Evolutionary conservation across 2,329 filamentous ascomycete genomes (phyloP).

Genomic region (Colletotrichum somersetense): DNA sequence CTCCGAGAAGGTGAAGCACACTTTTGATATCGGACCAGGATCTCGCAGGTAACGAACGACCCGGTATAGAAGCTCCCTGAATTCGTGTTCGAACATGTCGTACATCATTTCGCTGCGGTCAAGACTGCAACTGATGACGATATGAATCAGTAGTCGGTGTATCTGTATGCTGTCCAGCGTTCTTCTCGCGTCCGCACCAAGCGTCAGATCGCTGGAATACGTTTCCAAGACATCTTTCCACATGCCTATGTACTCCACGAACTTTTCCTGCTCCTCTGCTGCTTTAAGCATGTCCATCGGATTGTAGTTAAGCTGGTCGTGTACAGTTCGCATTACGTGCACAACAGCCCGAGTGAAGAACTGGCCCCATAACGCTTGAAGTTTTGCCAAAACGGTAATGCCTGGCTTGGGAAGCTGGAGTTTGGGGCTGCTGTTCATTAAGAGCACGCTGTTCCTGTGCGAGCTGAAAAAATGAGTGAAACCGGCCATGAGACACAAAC

Average conservation of each 20-base stretch:
- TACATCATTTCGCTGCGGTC: conserved; percentile 41
- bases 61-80: conserved; percentile 33
- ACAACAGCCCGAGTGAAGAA: conserved; percentile 41
- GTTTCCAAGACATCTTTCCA: conserved; percentile 23
- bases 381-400: background rate
- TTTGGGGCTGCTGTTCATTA: conserved; percentile 23
- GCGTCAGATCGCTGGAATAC: background rate
- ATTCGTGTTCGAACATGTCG: conserved; percentile 41
- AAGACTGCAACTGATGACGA: conserved; percentile 37
- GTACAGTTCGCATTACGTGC: conserved; percentile 35
- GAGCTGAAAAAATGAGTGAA: conserved; percentile 40
- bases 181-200: conserved; percentile 7
- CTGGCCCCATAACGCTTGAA: conserved; percentile 38
- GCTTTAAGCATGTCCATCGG: background rate
- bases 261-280: background rate
- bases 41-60: conserved; percentile 37
- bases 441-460: conserved; percentile 15
- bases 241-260: conserved; percentile 24
- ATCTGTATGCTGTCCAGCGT: conserved; percentile 38
- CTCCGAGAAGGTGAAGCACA: conserved; percentile 35
- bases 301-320: conserved; percentile 23
- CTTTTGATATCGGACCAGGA: conserved; percentile 6
- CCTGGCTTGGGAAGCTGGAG: conserved; percentile 23
- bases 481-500: conserved; percentile 37
- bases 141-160: conserved; percentile 31